A percentile compares a stretch with the other conserved stretches of the same genome.
Conservation (phyloP, 306 rosid species). For the Citrullus colocynthis region DNA sequence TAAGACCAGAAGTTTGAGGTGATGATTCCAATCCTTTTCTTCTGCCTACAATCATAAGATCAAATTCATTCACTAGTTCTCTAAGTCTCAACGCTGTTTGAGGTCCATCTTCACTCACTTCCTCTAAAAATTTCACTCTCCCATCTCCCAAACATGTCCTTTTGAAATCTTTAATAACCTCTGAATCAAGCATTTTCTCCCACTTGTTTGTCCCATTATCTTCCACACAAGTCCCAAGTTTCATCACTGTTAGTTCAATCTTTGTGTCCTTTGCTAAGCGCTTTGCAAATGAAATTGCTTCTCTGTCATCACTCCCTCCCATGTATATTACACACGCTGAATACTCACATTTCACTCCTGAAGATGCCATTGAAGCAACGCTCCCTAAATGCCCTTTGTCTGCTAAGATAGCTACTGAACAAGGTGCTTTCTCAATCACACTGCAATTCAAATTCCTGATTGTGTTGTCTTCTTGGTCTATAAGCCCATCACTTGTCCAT, state of each 20-base stretch:
- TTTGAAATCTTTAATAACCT: constrained; percentile 6
- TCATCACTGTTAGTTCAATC: constrained; percentile 18
- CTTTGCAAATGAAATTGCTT: constrained; percentile 34
- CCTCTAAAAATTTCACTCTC: not conserved
- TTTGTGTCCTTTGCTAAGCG: constrained; percentile 27
- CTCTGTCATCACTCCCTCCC: constrained; percentile 68
- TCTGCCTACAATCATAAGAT: constrained; percentile 53
- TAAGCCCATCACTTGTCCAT: constrained; percentile 1
- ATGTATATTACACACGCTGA: constrained; percentile 37
- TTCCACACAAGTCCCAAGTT: not conserved
- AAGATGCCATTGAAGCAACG: not conserved
- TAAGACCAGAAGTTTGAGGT: constrained; percentile 37
- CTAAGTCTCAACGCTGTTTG: constrained; percentile 17
- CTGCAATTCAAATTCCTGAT: not conserved
- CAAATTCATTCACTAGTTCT: constrained; percentile 22
- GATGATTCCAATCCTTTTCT: constrained; percentile 19
- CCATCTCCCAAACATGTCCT: not conserved
- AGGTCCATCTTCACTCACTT: constrained; percentile 14
- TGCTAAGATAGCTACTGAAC: constrained; percentile 1
- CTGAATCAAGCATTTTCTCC: constrained; percentile 13
- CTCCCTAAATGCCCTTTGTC: constrained; percentile 7
- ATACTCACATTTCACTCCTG: not conserved
- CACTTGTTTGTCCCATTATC: not conserved
- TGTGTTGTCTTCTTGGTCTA: constrained; percentile 1
- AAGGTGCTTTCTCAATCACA: constrained; percentile 2